Evolutionary conservation across 768 basidiomycete species (phyloP).

Genomic region (Guyanaporus albipodus): DNA sequence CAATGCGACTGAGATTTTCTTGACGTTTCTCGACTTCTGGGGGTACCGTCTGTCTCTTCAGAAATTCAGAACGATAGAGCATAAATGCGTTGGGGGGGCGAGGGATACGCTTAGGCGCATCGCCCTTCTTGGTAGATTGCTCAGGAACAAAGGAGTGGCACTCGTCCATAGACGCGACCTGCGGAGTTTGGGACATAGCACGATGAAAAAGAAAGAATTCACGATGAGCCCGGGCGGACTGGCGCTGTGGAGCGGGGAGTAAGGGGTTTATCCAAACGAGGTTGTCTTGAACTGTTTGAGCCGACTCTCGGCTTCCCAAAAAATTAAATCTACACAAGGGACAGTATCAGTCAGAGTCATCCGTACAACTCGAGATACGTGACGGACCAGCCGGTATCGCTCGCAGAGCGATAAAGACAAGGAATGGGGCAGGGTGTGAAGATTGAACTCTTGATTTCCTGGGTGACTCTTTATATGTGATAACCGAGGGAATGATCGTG

Average conservation of each 20-base stretch:
- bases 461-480: slow-evolving; percentile 17
- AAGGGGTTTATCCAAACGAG: background rate
- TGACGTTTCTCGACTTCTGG: slow-evolving; percentile 47
- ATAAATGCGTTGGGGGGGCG: slow-evolving; percentile 58
- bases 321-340: background rate
- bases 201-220: background rate
- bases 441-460: background rate
- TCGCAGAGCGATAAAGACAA: background rate
- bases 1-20: slow-evolving; percentile 51
- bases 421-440: slow-evolving; percentile 1
- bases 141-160: slow-evolving; percentile 5
- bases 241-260: background rate
- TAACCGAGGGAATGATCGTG: background rate
- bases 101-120: slow-evolving; percentile 34
- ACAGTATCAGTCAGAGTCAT: background rate
- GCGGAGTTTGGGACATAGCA: slow-evolving; percentile 8
- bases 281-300: background rate
- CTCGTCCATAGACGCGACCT: background rate
- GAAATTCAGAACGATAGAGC: slow-evolving; percentile 50
- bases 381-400: slow-evolving; percentile 9
- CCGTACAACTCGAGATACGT: background rate
- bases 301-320: background rate
- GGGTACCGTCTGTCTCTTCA: slow-evolving; percentile 41
- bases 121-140: background rate
- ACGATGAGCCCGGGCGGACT: background rate